These are phyloP conservation scores for Aspergillus tubingensis DNA, from an alignment of 2,329 filamentous ascomycete genomes.

Conservation along the genomic window DNA sequence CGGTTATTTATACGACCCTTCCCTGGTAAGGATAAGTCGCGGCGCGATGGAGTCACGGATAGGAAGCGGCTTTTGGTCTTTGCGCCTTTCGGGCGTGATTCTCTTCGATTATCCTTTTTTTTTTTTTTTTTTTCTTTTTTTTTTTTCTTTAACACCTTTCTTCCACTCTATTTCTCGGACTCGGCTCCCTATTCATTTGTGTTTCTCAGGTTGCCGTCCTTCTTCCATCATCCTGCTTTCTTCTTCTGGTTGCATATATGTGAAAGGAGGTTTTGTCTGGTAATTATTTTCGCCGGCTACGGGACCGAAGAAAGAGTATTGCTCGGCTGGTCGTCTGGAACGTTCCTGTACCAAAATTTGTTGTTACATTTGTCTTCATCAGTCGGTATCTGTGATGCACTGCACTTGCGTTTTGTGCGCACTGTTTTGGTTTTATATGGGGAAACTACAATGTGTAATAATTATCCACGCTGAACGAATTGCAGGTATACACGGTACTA, in stretches of 20 bases:
- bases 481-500: background rate
- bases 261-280: conserved; percentile 9
- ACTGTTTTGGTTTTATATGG: background rate
- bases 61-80: background rate
- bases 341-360: background rate
- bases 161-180: background rate
- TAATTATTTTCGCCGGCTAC: background rate
- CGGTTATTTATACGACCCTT: conserved; percentile 18
- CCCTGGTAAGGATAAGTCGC: conserved; percentile 8
- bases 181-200: conserved; percentile 9
- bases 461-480: background rate
- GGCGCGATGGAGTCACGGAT: conserved; percentile 20
- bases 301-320: conserved; percentile 10
- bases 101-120: conserved; percentile 6
- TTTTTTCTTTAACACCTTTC: too few species aligned
- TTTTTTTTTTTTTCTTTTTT: background rate
- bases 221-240: conserved; percentile 7
- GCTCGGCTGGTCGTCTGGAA: conserved; percentile 17
- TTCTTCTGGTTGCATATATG: conserved; percentile 19
- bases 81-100: background rate
- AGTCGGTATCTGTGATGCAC: background rate
- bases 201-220: background rate
- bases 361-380: conserved; percentile 3
- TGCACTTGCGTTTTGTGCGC: background rate
- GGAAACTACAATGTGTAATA: background rate